Evolutionary conservation across 2,329 filamentous ascomycete species (phyloP).

Genomic region (Pseudocercospora cruenta): DNA sequence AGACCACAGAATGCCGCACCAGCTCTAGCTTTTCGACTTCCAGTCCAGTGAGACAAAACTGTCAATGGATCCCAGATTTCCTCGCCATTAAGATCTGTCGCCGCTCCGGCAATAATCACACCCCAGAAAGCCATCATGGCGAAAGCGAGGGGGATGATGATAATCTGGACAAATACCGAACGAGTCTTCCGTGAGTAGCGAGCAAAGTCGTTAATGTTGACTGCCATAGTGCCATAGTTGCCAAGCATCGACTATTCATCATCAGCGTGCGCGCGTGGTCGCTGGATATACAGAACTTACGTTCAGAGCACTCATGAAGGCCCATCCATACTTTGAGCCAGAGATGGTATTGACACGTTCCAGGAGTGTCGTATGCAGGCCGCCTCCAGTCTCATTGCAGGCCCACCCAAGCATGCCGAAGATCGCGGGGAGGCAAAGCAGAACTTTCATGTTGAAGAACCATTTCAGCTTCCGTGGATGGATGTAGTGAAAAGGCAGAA

Average conservation of each 20-base stretch:
- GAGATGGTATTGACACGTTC: conserved; percentile 28
- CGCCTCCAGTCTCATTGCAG: conserved; percentile 25
- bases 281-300: neutral
- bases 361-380: conserved; percentile 29
- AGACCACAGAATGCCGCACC: conserved; percentile 31
- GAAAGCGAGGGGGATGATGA: conserved; percentile 33
- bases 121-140: conserved; percentile 35
- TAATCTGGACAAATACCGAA: conserved; percentile 26
- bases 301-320: conserved; percentile 38
- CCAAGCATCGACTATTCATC: conserved; percentile 28
- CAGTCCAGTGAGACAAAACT: conserved; percentile 31
- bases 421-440: conserved; percentile 28
- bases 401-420: conserved; percentile 29
- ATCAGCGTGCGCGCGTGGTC: neutral
- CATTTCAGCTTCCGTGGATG: conserved; percentile 27
- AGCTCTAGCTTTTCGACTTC: conserved; percentile 24
- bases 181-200: conserved; percentile 24
- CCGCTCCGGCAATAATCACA: conserved; percentile 34
- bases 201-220: conserved; percentile 32
- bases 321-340: conserved; percentile 33
- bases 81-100: conserved; percentile 25
- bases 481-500: conserved; percentile 31
- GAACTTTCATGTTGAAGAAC: conserved; percentile 30
- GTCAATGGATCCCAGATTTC: conserved; percentile 33
- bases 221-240: conserved; percentile 32